These are phyloP conservation scores for Podospora comata DNA, from an alignment of 495 filamentous ascomycete species.

Conservation along the genomic window DNA sequence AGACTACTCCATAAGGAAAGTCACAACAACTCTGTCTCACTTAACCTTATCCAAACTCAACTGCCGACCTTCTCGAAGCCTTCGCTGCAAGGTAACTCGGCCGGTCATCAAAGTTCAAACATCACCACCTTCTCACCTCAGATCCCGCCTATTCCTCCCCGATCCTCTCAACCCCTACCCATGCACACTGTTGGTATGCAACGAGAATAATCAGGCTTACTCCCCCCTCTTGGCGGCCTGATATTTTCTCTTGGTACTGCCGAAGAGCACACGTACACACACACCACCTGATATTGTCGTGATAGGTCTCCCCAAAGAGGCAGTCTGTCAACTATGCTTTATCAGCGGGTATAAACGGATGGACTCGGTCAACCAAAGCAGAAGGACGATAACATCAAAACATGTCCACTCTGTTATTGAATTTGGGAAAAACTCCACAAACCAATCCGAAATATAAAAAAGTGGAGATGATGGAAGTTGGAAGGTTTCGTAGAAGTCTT, in stretches of 20 bases:
- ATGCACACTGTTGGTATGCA: background rate
- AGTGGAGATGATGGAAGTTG: background rate
- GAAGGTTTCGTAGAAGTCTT: background rate
- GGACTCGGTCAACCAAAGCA: background rate
- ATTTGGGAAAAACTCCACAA: background rate
- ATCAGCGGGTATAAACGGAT: background rate
- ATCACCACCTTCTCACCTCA: background rate
- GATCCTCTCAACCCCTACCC: background rate
- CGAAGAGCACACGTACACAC: background rate
- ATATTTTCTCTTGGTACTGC: background rate
- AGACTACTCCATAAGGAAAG: background rate
- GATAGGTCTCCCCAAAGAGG: background rate
- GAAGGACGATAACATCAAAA: background rate
- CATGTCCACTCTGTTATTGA: background rate
- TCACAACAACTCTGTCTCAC: background rate
- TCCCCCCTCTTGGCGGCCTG: background rate
- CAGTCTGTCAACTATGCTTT: background rate
- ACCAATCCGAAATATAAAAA: background rate
- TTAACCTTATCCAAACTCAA: background rate
- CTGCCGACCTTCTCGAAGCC: background rate
- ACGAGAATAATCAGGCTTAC: background rate
- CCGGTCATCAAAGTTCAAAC: background rate
- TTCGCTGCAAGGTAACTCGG: background rate
- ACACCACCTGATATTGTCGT: background rate
- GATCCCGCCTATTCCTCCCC: background rate